phyloP scores from a whole-genome alignment of 371 early-diverging fungal species.

The Rhizopus sp. region DNA sequence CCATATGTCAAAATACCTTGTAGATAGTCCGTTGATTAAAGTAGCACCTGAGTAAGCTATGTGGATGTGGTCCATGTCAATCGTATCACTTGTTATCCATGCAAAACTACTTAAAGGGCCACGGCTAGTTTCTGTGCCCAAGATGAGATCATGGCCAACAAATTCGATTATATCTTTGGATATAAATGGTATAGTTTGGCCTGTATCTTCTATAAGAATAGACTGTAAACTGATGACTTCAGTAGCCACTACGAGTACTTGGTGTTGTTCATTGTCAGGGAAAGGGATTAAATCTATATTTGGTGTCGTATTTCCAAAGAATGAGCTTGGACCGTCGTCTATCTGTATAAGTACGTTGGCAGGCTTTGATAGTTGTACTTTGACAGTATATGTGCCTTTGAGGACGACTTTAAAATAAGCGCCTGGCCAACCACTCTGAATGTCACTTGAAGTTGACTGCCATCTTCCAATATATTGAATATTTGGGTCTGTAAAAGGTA shows the following conservation, averaged over 20 bases:
- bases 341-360: constrained; percentile 29
- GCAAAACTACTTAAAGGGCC: constrained; percentile 36
- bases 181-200: constrained; percentile 14
- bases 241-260: constrained; percentile 14
- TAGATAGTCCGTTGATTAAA: constrained; percentile 37
- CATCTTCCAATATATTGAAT: constrained; percentile 49
- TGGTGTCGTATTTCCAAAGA: constrained; percentile 4
- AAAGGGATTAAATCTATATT: constrained; percentile 4
- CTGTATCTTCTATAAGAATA: constrained; percentile 21
- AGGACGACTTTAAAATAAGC: constrained; percentile 41
- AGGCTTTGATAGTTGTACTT: constrained; percentile 26
- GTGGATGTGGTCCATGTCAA: constrained; percentile 31
- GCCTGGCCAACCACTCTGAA: constrained; percentile 47
- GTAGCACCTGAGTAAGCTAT: constrained; percentile 37
- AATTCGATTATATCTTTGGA: constrained; percentile 32
- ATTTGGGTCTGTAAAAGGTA: constrained; percentile 28
- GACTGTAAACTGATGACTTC: constrained; percentile 24
- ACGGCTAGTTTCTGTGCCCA: constrained; percentile 32
- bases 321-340: constrained; percentile 15
- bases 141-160: constrained; percentile 40
- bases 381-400: constrained; percentile 18
- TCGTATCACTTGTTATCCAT: constrained; percentile 35
- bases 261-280: constrained; percentile 15
- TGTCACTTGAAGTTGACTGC: constrained; percentile 25
- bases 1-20: constrained; percentile 33